A percentile compares a stretch with the other conserved stretches of the same genome.
These are phyloP conservation scores for Arachnomyces sp. DNA, from an alignment of 2,329 filamentous ascomycete genomes.

Conservation along the genomic window DNA sequence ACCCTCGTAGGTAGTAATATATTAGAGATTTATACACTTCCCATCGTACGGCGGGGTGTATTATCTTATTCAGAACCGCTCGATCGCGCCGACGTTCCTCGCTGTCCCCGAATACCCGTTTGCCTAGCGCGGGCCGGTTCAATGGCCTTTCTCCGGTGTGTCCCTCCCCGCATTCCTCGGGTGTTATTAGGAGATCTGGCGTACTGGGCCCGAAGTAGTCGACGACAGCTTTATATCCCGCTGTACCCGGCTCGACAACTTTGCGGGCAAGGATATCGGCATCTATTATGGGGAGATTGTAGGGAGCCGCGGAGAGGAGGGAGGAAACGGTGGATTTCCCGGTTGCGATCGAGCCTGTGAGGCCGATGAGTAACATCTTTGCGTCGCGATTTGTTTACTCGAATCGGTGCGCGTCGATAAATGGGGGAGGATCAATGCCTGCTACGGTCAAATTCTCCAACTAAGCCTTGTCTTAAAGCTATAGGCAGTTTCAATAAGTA, in stretches of 20 bases:
- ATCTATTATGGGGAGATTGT: conserved; percentile 85
- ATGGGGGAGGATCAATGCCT: too few species aligned
- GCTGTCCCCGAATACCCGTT: conserved; percentile 74
- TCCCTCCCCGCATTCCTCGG: conserved; percentile 28
- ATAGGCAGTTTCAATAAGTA: too few species aligned
- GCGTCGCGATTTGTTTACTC: too few species aligned
- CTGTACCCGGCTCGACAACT: conserved; percentile 86
- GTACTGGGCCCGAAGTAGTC: conserved; percentile 72
- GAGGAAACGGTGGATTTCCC: conserved; percentile 94
- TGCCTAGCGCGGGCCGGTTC: conserved; percentile 76
- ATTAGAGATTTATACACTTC: conserved; percentile 72
- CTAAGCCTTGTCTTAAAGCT: too few species aligned
- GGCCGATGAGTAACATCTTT: conserved; percentile 81
- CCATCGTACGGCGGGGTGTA: conserved; percentile 79
- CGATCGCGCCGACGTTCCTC: conserved; percentile 64
- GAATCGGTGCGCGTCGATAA: too few species aligned
- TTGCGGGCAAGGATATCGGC: conserved; percentile 86
- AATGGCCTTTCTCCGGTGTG: conserved; percentile 55
- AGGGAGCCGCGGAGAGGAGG: conserved; percentile 69
- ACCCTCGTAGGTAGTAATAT: conserved; percentile 62
- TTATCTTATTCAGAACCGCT: conserved; percentile 73
- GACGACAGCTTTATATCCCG: conserved; percentile 75
- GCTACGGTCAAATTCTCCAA: too few species aligned
- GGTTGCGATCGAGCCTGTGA: conserved; percentile 95
- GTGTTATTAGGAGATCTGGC: conserved; percentile 69